Evolutionary conservation across 1,284 basidiomycete genomes (phyloP), one percentile per base, ranked within the genome.

Genomic region (Marasmius fiardii): DNA sequence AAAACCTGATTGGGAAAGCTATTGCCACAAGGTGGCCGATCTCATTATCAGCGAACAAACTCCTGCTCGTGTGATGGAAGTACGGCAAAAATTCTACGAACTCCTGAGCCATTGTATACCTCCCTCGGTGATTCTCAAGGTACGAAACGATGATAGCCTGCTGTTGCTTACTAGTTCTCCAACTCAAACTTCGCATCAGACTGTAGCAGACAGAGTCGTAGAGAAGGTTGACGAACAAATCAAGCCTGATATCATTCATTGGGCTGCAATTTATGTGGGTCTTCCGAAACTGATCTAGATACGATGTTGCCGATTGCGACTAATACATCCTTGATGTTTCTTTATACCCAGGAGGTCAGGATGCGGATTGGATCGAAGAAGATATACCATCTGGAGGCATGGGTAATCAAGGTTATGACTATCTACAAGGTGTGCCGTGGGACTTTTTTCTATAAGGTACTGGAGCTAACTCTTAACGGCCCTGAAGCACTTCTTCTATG

Each of bases 1-100:
- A 14, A 94, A 97, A 72, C 95, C 97, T 12, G 97, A 99, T 67
- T 99, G 97, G 97, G 96, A 99, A 72, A 90, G 90, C n/a, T 99
- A 98, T 68, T 95, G 94, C 63, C 79, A 88, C 62, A 93, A 95
- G 69, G 89, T 98, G 12, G 95, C 92, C n/a, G 93, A 96, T 68
- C 71, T 92, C 65, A 96, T 99, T 63, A 75, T 98, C n/a, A 80
- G 85, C 61, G 93, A 98, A 65, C 97, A 98, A 71, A 85, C 88
- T n/a, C 94, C 97, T 12, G 85, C 89, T 57, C 85, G 88, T 54
- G 85, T 99, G 51, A 90, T 98, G 79, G 92, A 94, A 66, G 91
- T 98, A 10, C 83, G 97, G 54, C 82, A 83, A 35, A 98, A 96
- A 74, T 81, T 98, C 52, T 99, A 99, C 70, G 97, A 99, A 73